Base-by-base conservation (phyloP, 2,329 filamentous ascomycete species). In the Ophiocordyceps unilateralis region DNA sequence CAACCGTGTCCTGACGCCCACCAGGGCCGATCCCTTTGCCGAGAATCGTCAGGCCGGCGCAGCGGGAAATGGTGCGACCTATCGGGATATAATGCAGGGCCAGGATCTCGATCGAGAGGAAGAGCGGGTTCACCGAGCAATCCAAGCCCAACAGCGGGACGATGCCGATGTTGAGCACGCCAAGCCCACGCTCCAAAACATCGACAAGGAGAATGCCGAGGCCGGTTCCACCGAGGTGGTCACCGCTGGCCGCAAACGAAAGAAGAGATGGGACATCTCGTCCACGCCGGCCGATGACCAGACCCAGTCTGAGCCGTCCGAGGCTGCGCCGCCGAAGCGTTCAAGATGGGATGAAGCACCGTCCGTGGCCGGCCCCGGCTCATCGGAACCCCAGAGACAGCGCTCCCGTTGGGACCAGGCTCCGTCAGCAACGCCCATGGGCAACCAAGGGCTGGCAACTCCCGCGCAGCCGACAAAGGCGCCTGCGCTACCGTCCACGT, bases 51-150 rank as follows among this genome's bases (percentile, higher is more conserved):
- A 83, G 58, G 76, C 72, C 40, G 78, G 77, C 45, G 74, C 72
- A 21, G 67, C 73, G 23, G 75, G 76, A 44, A 81, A 87, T 51
- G 86, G 84, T 17, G 71, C 83, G 47, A 89, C 78, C 46, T 98
- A 96, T 58, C 78, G 83, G 52, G 85, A 93, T 49, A 72, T 93
- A 42, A 96, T 98, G 89, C 81, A 85, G 50, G 70, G 81, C 50
- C 82, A 87, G 43, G 89, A 98, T 52, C 63, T 96, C 10, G 89
- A 98, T 63, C 78, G 86, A 50, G 91, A 98, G 64, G 91, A 98
- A 63, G 84, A 89, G 54, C 77, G 89, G 48, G 82, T 98, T 30
- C 73, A 74, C 52, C 81, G 75, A 53, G 70, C 84, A 42, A 91
- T 98, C 48, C 76, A 83, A 51, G 81, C 91, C 41, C 83, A 83